Base-by-base conservation (phyloP, 148 eudicot species). In the Rhododendron ferrugineum region DNA sequence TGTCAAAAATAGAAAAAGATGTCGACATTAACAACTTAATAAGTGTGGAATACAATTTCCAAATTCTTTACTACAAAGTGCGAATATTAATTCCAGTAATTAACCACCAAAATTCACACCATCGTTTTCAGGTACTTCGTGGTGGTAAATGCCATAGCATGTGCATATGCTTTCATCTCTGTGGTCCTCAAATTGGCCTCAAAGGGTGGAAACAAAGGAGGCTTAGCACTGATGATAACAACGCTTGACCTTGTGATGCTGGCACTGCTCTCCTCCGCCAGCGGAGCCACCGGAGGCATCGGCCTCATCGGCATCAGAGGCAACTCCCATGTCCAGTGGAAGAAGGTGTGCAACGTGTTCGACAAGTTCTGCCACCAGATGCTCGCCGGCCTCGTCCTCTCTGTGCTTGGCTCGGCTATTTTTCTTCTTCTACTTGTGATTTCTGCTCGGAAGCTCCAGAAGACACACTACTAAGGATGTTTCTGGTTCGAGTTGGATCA, bases 291-390 rank as follows among this genome's bases (percentile, higher is more conserved):
- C 18, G 62, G 81, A 3, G 91, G 92, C 14, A 85, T 90, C 44
- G 98, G 98, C 2, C 32, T 92, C 9, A 70, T 94, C 11, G 98
- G 98, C 13, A 47, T 62, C 28, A 18, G 91, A 18, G 98, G 98
- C 3, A 94, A 94, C 87, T 85, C 93, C 10, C 98, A 94, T 88
- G 85, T 92, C 68, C 89, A 73, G 32, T 94, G 98, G 98, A 83
- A 86, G 78, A 93, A 94, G 85, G 96, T 94, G 32, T 94, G 98
- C 84, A 79, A 92, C 83, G 88, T 88, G 47, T 92, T 89, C 82
- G 89, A 47, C 0, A 90, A 83, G 74, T 94, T 89, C 77, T 94
- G 97, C 76, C 46, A 87, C 88, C 94, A 90, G 52, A 83, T 72
- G 9, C 56, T 84, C 5, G 94, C 85, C 64, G 89, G 92, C 5